phyloP scores from a whole-genome alignment of 768 basidiomycete genomes.

The Naganishia friedmannii region DNA sequence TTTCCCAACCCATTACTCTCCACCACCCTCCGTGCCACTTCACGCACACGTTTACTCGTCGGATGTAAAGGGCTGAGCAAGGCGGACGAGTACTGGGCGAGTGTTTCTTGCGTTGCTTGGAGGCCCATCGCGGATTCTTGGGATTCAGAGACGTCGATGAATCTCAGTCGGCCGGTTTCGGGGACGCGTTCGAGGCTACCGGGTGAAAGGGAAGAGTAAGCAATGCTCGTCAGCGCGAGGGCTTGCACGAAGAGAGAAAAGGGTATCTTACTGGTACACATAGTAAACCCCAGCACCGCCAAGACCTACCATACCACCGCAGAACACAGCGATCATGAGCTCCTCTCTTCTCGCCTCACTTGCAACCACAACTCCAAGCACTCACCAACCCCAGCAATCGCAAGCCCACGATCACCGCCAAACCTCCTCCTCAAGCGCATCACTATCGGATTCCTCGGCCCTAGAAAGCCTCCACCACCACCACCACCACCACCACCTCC shows the following conservation, averaged over 20 bases:
- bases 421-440: slow-evolving; percentile 37
- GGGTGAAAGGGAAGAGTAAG: too few species aligned
- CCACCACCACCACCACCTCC: slow-evolving; percentile 15
- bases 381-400: slow-evolving; percentile 37
- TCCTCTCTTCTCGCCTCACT: too few species aligned
- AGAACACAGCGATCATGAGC: too few species aligned
- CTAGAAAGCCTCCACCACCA: slow-evolving; percentile 18
- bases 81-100: slow-evolving; percentile 58
- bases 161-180: slow-evolving; percentile 81
- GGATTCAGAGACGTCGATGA: slow-evolving; percentile 64
- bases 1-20: slow-evolving; percentile 69
- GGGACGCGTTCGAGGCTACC: slow-evolving; percentile 75
- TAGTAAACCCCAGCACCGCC: slow-evolving; percentile 46
- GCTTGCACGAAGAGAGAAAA: neutral
- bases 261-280: slow-evolving; percentile 42
- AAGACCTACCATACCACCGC: slow-evolving; percentile 36
- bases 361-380: neutral
- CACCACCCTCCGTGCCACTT: slow-evolving; percentile 68
- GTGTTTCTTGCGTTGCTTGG: slow-evolving; percentile 54
- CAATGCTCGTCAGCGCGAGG: neutral
- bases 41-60: slow-evolving; percentile 64
- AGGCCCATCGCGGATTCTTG: slow-evolving; percentile 43
- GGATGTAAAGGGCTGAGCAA: slow-evolving; percentile 69
- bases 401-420: slow-evolving; percentile 47
- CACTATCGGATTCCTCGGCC: slow-evolving; percentile 26